These are phyloP conservation scores for Leishmania aethiopica DNA, from an alignment of 208 protist genomes.

Conservation along the genomic window DNA sequence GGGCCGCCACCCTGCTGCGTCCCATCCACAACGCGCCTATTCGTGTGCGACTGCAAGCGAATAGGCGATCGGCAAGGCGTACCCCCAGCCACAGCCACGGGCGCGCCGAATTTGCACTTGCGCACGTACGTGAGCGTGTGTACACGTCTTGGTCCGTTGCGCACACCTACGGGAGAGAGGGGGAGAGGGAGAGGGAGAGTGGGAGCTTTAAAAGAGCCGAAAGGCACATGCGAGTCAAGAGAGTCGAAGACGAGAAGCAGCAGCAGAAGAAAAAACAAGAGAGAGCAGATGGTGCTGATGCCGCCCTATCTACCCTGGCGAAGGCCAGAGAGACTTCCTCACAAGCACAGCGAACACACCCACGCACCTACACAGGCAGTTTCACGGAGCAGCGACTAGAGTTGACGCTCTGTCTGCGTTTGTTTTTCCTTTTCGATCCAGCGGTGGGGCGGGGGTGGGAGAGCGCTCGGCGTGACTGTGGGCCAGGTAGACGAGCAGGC, in stretches of 20 bases:
- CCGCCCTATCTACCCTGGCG: background rate
- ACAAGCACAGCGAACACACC: background rate
- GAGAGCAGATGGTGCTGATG: background rate
- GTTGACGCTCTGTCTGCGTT: background rate
- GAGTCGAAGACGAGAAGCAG: background rate
- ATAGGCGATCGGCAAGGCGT: background rate
- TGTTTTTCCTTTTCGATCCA: background rate
- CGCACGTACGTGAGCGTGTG: background rate
- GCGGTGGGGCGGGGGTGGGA: background rate
- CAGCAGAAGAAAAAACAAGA: background rate
- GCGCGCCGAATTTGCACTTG: background rate
- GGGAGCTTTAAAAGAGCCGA: too few species aligned
- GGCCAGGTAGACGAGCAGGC: background rate
- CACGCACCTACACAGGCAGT: background rate
- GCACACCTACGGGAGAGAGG: background rate
- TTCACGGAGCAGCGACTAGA: background rate
- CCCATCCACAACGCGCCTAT: background rate
- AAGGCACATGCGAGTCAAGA: background rate
- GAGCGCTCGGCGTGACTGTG: background rate
- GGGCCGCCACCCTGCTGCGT: background rate
- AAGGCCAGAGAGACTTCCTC: background rate
- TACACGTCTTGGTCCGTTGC: background rate
- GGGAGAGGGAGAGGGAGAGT: background rate
- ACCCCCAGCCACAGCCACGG: background rate
- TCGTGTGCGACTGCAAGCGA: too few species aligned